These are phyloP conservation scores for Chrysochromulina tobinii DNA, from an alignment of 78 protist species.

Conservation along the genomic window DNA sequence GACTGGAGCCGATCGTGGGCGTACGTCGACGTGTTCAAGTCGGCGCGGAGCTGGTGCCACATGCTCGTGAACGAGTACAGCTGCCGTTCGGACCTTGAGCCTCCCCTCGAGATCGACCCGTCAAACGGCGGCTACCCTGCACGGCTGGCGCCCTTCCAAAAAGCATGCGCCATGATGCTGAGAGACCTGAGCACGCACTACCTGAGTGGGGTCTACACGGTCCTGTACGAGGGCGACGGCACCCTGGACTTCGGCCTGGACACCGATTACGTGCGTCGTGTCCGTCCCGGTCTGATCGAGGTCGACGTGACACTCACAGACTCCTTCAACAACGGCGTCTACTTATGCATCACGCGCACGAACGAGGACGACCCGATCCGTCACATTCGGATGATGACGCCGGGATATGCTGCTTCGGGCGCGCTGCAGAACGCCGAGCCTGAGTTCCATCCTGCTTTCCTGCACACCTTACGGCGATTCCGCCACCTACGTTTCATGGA, in stretches of 20 bases:
- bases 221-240: constrained; percentile 35
- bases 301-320: not conserved
- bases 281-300: not conserved
- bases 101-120: not conserved
- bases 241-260: not conserved
- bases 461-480: not conserved
- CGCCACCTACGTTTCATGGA: constrained; percentile 37
- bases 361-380: constrained; percentile 20
- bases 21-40: constrained; percentile 12
- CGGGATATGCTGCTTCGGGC: not conserved
- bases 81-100: not conserved
- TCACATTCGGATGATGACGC: constrained; percentile 9
- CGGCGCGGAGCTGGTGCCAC: not conserved
- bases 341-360: constrained; percentile 10
- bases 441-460: constrained; percentile 20
- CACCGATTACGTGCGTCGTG: not conserved
- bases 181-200: not conserved
- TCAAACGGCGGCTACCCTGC: not conserved
- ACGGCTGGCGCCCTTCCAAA: not conserved
- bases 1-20: constrained; percentile 23
- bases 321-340: constrained; percentile 32
- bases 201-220: constrained; percentile 23
- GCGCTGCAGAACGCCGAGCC: not conserved
- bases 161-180: not conserved
- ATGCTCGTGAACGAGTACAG: not conserved